Evolutionary conservation across 306 rosid species (phyloP), one percentile per base, ranked within the genome.

Genomic region (Cyclanthera cordifolia): DNA sequence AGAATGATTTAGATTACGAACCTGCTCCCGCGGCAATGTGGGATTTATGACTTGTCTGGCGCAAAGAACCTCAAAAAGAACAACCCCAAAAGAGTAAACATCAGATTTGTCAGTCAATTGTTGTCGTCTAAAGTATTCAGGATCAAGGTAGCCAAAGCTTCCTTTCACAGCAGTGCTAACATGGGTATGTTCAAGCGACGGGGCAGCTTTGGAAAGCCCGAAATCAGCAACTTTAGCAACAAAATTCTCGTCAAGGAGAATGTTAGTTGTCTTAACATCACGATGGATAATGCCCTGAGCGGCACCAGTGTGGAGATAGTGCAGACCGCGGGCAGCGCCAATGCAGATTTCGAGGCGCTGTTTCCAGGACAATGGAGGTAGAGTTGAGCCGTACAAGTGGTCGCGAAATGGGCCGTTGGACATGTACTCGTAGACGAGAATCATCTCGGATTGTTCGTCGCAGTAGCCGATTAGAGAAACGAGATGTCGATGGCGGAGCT

Each of bases 121-220:
- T 43, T 87, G 96, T 16, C 85, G 77, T 53, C 84, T 84, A 48
- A 81, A 92, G 73, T 92, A 89, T 58, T 89, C 90, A 2, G 96
- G 97, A 69, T 92, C 97, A 20, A 92, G 87, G 73, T 92, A 92
- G 1, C 97, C 97, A 46, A 92, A 83, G 69, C 98, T 92, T 0
- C 96, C 98, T 77, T 92, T 92, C 78, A 92, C 96, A 0, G 90
- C 95, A 17, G 98, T 92, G 84, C 90, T 92, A 1, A 92, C 92
- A 53, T 89, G 88, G 2, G 90, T 73, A 64, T 84, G 79, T 20
- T 87, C 96, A 69, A 80, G 39, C 0, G 84, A 73, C 5, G 88
- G 90, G 1, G 79, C 85, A 11, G 77, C 77, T 71, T 92, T 92
- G 0, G 96, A 92, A 12, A 92, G 78, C 2, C 98, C 98, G 1